phyloP scores from a whole-genome alignment of 805 yeast species.

The Metschnikowia amazonensis region DNA sequence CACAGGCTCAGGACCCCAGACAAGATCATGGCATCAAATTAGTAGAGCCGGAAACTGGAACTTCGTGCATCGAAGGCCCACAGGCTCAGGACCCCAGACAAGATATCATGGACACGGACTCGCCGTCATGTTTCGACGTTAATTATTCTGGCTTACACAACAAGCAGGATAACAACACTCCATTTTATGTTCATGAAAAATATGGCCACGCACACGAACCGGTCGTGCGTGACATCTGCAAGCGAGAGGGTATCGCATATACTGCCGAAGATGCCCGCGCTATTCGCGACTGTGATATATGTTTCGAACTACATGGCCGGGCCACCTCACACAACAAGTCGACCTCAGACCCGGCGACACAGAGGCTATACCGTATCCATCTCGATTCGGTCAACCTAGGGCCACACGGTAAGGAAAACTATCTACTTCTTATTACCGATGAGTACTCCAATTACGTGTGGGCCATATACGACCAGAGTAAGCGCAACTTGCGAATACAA shows the following conservation, averaged over 20 bases:
- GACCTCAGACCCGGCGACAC: background rate
- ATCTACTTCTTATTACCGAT: background rate
- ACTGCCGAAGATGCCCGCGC: background rate
- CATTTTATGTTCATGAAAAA: background rate
- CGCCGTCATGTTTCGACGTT: background rate
- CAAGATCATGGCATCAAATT: too few species aligned
- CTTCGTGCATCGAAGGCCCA: background rate
- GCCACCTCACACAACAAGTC: background rate
- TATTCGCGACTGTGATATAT: background rate
- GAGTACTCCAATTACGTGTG: background rate
- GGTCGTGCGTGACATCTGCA: background rate
- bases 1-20: background rate
- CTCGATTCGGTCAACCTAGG: background rate
- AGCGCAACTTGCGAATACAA: background rate
- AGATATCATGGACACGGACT: background rate
- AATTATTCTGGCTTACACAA: background rate
- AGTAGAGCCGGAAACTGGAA: background rate
- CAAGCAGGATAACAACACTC: background rate
- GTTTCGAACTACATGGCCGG: background rate
- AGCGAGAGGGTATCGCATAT: background rate
- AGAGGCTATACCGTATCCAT: background rate
- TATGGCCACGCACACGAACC: background rate
- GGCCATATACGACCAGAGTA: background rate
- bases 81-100: background rate
- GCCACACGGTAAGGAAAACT: background rate